phyloP scores from a whole-genome alignment of 129 eudicot species.

The Dittrichia graveolens region DNA sequence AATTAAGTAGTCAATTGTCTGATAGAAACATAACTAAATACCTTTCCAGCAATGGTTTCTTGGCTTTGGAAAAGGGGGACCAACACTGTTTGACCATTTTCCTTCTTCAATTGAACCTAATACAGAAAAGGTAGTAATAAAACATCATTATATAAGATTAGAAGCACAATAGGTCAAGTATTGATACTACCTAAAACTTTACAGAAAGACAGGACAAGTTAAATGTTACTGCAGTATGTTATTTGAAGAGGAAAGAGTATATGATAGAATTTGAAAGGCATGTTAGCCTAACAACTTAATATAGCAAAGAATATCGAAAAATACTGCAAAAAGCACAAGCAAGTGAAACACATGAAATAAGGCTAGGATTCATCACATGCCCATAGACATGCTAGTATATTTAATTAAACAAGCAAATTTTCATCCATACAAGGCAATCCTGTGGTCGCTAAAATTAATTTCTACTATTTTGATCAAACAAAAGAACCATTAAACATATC shows the following conservation, averaged over 20 bases:
- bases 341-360: background rate
- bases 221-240: constrained; percentile 5
- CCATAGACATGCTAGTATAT: background rate
- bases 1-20: constrained; percentile 18
- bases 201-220: background rate
- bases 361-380: constrained; percentile 10
- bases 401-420: background rate
- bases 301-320: constrained; percentile 11
- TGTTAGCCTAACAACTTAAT: constrained; percentile 5
- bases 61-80: constrained; percentile 95
- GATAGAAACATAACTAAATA: constrained; percentile 25
- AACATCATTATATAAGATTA: constrained; percentile 14
- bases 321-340: background rate
- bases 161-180: constrained; percentile 12
- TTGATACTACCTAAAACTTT: constrained; percentile 1
- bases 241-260: constrained; percentile 1
- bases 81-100: constrained; percentile 87
- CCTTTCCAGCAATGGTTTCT: constrained; percentile 89
- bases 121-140: background rate
- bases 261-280: background rate
- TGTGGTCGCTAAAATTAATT: background rate
- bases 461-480: background rate
- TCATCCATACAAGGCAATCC: constrained; percentile 6
- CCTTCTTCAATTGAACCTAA: constrained; percentile 90
- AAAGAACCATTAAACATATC: constrained; percentile 2